Conservation (phyloP, 768 basidiomycete genomes). For the Sarcodon aspratus region DNA sequence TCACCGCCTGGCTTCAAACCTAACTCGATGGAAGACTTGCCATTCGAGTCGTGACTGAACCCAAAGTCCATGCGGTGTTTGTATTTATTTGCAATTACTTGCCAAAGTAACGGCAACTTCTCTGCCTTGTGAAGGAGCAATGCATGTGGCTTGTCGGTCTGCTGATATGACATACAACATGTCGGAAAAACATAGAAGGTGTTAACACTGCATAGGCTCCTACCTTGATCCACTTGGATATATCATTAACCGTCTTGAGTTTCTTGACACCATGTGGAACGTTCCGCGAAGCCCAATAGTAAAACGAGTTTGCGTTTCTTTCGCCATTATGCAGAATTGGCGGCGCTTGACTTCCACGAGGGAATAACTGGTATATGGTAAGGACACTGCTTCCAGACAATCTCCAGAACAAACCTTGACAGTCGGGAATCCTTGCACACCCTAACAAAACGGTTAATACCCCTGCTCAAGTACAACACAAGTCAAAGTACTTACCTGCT, state of each 20-base stretch:
- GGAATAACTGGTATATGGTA: constrained; percentile 46
- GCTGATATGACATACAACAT: constrained; percentile 16
- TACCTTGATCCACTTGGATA: constrained; percentile 55
- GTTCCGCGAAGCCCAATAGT: constrained; percentile 63
- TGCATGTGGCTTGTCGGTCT: constrained; percentile 36
- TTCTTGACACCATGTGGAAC: constrained; percentile 64
- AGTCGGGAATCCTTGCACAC: constrained; percentile 87
- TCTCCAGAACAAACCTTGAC: constrained; percentile 47
- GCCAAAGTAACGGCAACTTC: constrained; percentile 71
- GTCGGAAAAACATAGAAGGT: background rate
- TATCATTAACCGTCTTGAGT: constrained; percentile 42
- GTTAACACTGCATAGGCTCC: constrained; percentile 28
- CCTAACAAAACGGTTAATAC: constrained; percentile 21
- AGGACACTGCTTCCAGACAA: background rate
- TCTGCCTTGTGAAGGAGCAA: constrained; percentile 68
- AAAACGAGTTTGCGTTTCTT: constrained; percentile 61
- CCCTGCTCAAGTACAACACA: background rate
- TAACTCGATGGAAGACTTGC: constrained; percentile 30
- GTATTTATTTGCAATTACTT: constrained; percentile 67
- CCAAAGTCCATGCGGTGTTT: constrained; percentile 49
- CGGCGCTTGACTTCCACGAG: constrained; percentile 53
- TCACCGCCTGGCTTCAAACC: constrained; percentile 39
- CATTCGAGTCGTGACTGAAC: constrained; percentile 55
- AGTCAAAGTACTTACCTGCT: constrained; percentile 37
- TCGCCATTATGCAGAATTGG: constrained; percentile 62